These are phyloP conservation scores for Globisporangium spiculum DNA, from an alignment of 352 stramenopile genomes.

Conservation along the genomic window DNA sequence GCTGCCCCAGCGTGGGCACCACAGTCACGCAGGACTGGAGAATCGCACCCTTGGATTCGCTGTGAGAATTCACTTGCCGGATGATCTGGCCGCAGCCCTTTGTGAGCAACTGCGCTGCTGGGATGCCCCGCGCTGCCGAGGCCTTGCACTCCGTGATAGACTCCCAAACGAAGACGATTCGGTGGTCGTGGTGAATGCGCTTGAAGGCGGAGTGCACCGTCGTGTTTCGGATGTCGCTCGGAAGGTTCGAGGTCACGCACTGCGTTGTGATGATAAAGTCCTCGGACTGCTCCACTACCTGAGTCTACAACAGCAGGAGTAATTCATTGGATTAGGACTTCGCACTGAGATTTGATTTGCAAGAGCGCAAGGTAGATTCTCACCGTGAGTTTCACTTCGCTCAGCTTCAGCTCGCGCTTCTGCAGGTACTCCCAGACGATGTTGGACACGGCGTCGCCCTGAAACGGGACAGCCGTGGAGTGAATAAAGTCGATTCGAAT, in stretches of 20 bases:
- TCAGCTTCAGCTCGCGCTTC: conserved; percentile 4
- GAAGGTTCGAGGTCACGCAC: not conserved
- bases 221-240: not conserved
- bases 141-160: not conserved
- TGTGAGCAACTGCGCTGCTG: not conserved
- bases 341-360: too few species aligned
- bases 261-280: conserved; percentile 11
- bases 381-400: not conserved
- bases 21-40: conserved; percentile 12
- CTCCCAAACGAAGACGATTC: conserved; percentile 9
- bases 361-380: not conserved
- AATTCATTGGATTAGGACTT: too few species aligned
- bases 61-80: not conserved
- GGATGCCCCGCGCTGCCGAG: not conserved
- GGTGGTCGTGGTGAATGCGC: not conserved
- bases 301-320: not conserved
- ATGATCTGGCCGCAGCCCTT: conserved; percentile 3
- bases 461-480: not conserved
- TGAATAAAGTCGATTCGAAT: conserved; percentile 10
- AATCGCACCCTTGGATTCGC: not conserved
- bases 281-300: conserved; percentile 3
- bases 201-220: conserved; percentile 2
- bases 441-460: not conserved
- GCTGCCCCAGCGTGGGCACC: not conserved
- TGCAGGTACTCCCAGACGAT: conserved; percentile 10